phyloP scores from a whole-genome alignment of 192 early-diverging fungal genomes.

The Coemansia asiatica region DNA sequence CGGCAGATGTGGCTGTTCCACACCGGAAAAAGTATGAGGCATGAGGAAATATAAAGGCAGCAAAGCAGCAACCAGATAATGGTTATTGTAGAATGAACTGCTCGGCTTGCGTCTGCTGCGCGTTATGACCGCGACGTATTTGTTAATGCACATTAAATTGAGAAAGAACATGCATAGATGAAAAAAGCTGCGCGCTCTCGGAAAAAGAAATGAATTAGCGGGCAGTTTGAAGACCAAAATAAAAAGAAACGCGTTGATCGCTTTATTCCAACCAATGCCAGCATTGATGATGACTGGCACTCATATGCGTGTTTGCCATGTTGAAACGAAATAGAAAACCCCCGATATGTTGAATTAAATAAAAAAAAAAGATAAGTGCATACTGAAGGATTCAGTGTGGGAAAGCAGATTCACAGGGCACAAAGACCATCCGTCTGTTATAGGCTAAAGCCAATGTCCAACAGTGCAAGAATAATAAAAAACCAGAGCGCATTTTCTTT shows the following conservation, averaged over 20 bases:
- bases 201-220: not conserved
- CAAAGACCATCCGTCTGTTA: not conserved
- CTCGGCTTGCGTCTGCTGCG: conserved; percentile 6
- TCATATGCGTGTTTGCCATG: not conserved
- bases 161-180: conserved; percentile 9
- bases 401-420: not conserved
- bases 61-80: not conserved
- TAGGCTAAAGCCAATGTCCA: not conserved
- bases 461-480: not conserved
- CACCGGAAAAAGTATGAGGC: not conserved
- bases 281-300: not conserved
- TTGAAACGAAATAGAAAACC: not conserved
- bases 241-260: conserved; percentile 1
- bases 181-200: conserved; percentile 3
- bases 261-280: not conserved
- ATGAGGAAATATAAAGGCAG: not conserved
- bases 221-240: not conserved
- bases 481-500: not conserved
- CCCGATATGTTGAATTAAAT: not conserved
- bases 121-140: conserved; percentile 13
- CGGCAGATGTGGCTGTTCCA: conserved; percentile 7
- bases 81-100: conserved; percentile 15
- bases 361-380: not conserved
- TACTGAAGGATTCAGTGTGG: not conserved
- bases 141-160: conserved; percentile 3